These are phyloP conservation scores for Phylloporus arenicola DNA, from an alignment of 768 basidiomycete species.

Conservation along the genomic window DNA sequence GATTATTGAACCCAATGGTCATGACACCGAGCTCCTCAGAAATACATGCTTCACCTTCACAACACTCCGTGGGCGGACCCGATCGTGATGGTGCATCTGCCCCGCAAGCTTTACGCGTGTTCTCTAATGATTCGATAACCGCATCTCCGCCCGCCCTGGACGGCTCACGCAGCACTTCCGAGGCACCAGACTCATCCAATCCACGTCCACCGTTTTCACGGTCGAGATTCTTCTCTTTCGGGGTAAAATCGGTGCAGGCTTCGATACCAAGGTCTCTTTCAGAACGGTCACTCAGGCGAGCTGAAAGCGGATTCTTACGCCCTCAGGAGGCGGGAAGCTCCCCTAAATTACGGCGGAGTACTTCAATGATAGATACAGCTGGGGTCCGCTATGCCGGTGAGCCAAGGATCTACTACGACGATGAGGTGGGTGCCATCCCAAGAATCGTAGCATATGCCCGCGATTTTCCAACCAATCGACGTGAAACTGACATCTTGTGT, in stretches of 20 bases:
- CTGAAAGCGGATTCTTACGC: not conserved
- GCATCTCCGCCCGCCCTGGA: not conserved
- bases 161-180: not conserved
- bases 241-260: slow-evolving; percentile 11
- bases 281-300: slow-evolving; percentile 6
- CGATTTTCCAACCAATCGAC: not conserved
- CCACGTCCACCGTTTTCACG: slow-evolving; percentile 10
- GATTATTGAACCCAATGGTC: slow-evolving; percentile 28
- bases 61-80: slow-evolving; percentile 1
- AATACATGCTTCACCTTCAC: not conserved
- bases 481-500: slow-evolving; percentile 1
- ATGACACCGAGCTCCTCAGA: slow-evolving; percentile 10
- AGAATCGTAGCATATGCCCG: not conserved
- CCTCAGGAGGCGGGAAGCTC: slow-evolving; percentile 16
- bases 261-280: slow-evolving; percentile 14
- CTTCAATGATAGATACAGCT: slow-evolving; percentile 6
- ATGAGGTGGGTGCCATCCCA: slow-evolving; percentile 37
- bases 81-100: not conserved
- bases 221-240: slow-evolving; percentile 9
- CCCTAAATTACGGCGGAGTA: slow-evolving; percentile 13
- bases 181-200: not conserved
- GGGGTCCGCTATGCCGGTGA: slow-evolving; percentile 53
- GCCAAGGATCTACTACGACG: slow-evolving; percentile 45
- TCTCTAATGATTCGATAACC: not conserved
- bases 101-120: not conserved